These are phyloP conservation scores for Monilinia fructigena DNA, from an alignment of 2,329 filamentous ascomycete genomes.

Conservation along the genomic window DNA sequence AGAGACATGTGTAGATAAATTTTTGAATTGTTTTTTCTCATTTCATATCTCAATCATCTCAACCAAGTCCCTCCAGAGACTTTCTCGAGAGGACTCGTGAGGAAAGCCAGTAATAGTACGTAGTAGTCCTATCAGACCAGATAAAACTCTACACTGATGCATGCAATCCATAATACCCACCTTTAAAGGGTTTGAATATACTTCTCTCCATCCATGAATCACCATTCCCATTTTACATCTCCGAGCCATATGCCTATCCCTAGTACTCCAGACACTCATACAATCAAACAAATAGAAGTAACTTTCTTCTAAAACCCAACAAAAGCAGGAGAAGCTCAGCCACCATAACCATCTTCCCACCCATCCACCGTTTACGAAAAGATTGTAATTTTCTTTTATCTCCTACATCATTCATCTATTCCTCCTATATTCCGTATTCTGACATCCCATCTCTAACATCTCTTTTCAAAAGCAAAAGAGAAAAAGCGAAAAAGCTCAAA, in stretches of 20 bases:
- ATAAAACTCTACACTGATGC: constrained; percentile 1
- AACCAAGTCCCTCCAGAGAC: neutral
- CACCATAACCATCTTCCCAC: neutral
- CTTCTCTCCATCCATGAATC: neutral
- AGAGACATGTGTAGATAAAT: neutral
- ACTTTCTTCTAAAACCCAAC: constrained; percentile 7
- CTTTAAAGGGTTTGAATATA: neutral
- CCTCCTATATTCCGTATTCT: neutral
- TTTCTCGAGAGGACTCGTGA: neutral
- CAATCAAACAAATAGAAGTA: constrained; percentile 11
- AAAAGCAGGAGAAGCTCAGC: constrained; percentile 14
- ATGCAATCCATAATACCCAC: neutral
- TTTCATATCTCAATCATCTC: constrained; percentile 5
- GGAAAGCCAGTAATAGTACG: constrained; percentile 1
- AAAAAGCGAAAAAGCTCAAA: constrained; percentile 9
- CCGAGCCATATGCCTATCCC: constrained; percentile 8
- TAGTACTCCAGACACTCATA: constrained; percentile 5
- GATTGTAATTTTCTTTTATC: neutral
- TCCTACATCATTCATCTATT: neutral
- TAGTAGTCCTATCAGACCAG: constrained; percentile 1
- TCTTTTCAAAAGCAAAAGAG: constrained; percentile 8
- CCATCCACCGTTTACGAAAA: constrained; percentile 1
- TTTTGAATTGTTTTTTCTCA: constrained; percentile 18
- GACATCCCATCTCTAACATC: constrained; percentile 4
- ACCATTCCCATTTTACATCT: neutral